Conservation (phyloP, 2,329 filamentous ascomycete species). For the Microdochium nivale region DNA sequence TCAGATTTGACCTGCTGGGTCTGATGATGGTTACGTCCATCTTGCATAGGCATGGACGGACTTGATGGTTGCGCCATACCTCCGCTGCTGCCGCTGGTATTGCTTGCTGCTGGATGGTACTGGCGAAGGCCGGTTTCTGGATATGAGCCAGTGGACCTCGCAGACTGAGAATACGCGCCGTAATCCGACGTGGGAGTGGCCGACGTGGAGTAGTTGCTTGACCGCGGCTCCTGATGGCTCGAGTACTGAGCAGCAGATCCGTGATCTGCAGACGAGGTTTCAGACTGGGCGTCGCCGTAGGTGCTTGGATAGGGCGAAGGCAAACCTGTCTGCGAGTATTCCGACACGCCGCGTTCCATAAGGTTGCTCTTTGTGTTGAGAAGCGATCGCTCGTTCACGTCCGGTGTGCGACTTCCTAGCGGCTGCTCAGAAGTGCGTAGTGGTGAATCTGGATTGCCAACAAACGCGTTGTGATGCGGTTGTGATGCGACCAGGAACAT, state of each 20-base stretch:
- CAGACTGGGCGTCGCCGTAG: constrained; percentile 67
- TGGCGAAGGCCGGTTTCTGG: constrained; percentile 80
- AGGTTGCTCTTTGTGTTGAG: constrained; percentile 21
- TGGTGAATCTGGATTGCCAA: constrained; percentile 19
- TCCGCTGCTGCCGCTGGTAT: constrained; percentile 63
- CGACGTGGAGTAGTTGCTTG: constrained; percentile 61
- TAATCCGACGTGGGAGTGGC: constrained; percentile 87
- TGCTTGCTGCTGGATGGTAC: constrained; percentile 66
- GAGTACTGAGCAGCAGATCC: constrained; percentile 87
- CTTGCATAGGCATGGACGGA: constrained; percentile 86
- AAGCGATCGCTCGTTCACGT: constrained; percentile 19
- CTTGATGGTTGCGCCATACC: constrained; percentile 96
- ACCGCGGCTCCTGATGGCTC: constrained; percentile 70
- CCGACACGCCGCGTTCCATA: constrained; percentile 58
- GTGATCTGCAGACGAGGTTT: constrained; percentile 82
- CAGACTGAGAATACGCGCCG: constrained; percentile 65
- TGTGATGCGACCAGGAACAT: constrained; percentile 23
- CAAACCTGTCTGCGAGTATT: constrained; percentile 87
- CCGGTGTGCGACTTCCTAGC: constrained; percentile 18
- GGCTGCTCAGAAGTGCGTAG: constrained; percentile 15
- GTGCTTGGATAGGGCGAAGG: constrained; percentile 60
- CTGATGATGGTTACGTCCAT: constrained; percentile 66
- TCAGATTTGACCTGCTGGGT: constrained; percentile 81
- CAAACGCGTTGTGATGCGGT: constrained; percentile 18
- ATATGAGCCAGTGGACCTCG: constrained; percentile 70